Percentiles rank a stretch among this genome's conserved stretches.
Conservation (phyloP, 2,329 filamentous ascomycete genomes). For the Cercospora brassicicola region DNA sequence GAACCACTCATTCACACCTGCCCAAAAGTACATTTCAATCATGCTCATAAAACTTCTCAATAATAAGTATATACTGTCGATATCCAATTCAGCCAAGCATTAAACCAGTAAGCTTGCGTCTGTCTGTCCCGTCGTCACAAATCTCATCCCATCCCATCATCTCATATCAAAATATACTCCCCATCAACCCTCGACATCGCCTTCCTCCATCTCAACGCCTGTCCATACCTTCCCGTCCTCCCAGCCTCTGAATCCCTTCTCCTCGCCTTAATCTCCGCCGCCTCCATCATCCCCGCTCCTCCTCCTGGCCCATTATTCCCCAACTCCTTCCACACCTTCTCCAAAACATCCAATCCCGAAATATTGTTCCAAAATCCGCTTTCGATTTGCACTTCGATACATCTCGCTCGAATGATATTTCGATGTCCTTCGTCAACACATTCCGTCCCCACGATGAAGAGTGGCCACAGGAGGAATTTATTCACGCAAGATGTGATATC, state of each 20-base stretch:
- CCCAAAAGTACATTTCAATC: not conserved
- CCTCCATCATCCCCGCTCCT: conserved; percentile 17
- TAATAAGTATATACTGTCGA: conserved; percentile 2
- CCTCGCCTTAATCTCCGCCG: conserved; percentile 33
- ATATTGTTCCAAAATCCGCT: conserved; percentile 94
- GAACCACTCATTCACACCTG: not conserved
- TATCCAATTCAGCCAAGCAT: not conserved
- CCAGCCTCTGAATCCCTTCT: conserved; percentile 32
- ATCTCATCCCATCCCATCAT: conserved; percentile 42
- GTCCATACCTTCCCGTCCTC: conserved; percentile 36
- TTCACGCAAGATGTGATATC: conserved; percentile 70
- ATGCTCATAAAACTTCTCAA: not conserved
- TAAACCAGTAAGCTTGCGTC: not conserved
- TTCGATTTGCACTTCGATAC: conserved; percentile 80
- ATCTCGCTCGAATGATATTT: conserved; percentile 74
- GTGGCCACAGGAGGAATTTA: conserved; percentile 89
- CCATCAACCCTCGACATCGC: conserved; percentile 54
- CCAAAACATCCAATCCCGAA: conserved; percentile 78
- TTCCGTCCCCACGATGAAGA: conserved; percentile 87
- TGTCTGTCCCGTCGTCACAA: not conserved
- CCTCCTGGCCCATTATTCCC: conserved; percentile 26
- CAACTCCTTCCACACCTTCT: conserved; percentile 69
- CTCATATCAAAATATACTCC: conserved; percentile 54
- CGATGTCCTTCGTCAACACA: conserved; percentile 80
- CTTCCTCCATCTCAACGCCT: conserved; percentile 52